A percentile compares a stretch with the other conserved stretches of the same genome.
phyloP scores from a whole-genome alignment of 306 rosid species.

The Myrica gale region DNA sequence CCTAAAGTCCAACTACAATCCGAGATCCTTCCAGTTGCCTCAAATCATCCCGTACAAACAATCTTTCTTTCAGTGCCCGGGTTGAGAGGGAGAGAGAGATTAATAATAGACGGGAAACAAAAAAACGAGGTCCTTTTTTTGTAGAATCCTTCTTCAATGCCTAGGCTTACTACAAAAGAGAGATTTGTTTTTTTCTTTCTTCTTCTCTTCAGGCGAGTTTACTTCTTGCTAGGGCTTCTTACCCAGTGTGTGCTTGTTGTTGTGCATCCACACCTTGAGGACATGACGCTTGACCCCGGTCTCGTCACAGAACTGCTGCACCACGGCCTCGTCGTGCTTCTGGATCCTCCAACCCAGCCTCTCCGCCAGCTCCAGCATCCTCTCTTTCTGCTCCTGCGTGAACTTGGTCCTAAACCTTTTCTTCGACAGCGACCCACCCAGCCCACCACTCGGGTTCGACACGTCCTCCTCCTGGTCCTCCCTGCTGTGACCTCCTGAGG shows the following conservation, averaged over 20 bases:
- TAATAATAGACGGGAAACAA: background rate
- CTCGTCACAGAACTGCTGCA: conserved; percentile 75
- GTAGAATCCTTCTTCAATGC: conserved; percentile 1
- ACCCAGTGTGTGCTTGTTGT: conserved; percentile 98
- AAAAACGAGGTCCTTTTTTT: background rate
- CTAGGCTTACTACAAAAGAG: conserved; percentile 1
- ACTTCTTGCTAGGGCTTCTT: conserved; percentile 75
- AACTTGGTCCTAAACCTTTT: conserved; percentile 83
- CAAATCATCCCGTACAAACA: conserved; percentile 1
- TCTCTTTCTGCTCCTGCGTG: conserved; percentile 76
- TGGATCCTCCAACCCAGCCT: conserved; percentile 88
- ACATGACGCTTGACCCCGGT: conserved; percentile 87
- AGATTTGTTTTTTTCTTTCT: background rate
- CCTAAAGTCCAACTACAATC: conserved; percentile 43
- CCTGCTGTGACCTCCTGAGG: conserved; percentile 70
- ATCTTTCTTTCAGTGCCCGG: conserved; percentile 27
- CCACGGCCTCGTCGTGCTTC: conserved; percentile 75
- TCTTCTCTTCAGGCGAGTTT: background rate
- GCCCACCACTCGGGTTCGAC: conserved; percentile 60
- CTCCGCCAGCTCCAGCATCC: conserved; percentile 82
- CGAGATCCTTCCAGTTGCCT: conserved; percentile 23
- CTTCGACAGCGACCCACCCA: conserved; percentile 37
- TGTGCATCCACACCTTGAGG: conserved; percentile 99
- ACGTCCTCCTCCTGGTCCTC: conserved; percentile 83
- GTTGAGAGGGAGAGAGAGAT: background rate